Percentiles rank a stretch among this genome's conserved stretches.
Evolutionary conservation across 2,329 filamentous ascomycete species (phyloP).

Genomic region (Reticulascus tulasneorum): DNA sequence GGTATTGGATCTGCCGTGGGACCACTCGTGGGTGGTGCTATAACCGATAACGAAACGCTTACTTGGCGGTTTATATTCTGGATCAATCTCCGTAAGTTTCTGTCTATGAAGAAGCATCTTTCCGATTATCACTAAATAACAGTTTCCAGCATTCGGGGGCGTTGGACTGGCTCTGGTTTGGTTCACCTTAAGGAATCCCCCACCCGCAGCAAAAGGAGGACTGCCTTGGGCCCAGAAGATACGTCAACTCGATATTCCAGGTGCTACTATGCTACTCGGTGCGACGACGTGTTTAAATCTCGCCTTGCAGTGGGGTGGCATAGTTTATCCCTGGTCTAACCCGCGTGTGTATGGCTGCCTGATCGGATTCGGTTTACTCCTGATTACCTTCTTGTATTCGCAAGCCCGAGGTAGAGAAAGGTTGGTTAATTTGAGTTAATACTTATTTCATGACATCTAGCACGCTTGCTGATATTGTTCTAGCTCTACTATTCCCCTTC

Average conservation of each 20-base stretch:
- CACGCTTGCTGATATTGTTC: background rate
- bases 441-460: background rate
- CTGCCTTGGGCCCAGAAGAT: background rate
- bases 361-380: slow-evolving; percentile 12
- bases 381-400: background rate
- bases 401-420: background rate
- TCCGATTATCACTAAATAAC: background rate
- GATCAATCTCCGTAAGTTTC: slow-evolving; percentile 1
- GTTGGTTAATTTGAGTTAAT: background rate
- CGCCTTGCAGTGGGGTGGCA: slow-evolving; percentile 20
- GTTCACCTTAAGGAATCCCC: slow-evolving; percentile 1
- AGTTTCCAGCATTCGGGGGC: background rate
- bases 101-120: background rate
- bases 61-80: background rate
- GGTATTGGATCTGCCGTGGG: background rate
- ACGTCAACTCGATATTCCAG: slow-evolving; percentile 56
- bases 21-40: background rate
- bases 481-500: background rate
- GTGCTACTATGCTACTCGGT: background rate
- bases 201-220: background rate
- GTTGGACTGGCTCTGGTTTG: background rate
- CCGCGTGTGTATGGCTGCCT: slow-evolving; percentile 19
- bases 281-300: slow-evolving; percentile 13
- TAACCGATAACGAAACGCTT: background rate
- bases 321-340: slow-evolving; percentile 18